A percentile compares a stretch with the other conserved stretches of the same genome.
phyloP scores from a whole-genome alignment of 495 filamentous ascomycete genomes.

The Penicillium roqueforti region DNA sequence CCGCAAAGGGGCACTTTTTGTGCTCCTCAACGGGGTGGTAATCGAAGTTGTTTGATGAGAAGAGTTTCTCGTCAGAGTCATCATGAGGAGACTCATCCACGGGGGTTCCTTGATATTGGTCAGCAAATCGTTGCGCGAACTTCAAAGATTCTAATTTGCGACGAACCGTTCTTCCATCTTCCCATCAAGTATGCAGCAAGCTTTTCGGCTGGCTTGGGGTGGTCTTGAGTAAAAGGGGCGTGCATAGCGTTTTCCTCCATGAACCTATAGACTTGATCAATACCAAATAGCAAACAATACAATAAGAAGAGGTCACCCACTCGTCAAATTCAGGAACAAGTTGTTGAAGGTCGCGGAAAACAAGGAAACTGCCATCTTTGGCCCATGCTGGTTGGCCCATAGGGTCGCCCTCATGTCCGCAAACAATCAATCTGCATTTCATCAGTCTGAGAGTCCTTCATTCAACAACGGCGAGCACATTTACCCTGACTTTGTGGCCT shows the following conservation, averaged over 20 bases:
- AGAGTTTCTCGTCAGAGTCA: slow-evolving; percentile 26
- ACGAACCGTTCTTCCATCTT: slow-evolving; percentile 35
- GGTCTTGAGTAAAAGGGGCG: slow-evolving; percentile 1
- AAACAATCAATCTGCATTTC: slow-evolving; percentile 12
- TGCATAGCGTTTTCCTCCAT: slow-evolving; percentile 7
- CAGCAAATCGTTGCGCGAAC: not conserved
- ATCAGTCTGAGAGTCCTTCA: not conserved
- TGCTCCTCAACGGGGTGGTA: slow-evolving; percentile 16
- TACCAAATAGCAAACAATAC: not conserved
- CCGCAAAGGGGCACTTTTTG: slow-evolving; percentile 30
- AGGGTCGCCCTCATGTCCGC: slow-evolving; percentile 12
- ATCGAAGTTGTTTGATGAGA: slow-evolving; percentile 28
- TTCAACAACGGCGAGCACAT: not conserved
- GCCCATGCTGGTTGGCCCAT: slow-evolving; percentile 26
- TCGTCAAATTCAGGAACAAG: slow-evolving; percentile 30
- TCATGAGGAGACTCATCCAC: slow-evolving; percentile 10
- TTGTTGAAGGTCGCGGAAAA: slow-evolving; percentile 34
- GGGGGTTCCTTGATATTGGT: slow-evolving; percentile 3
- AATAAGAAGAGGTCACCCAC: slow-evolving; percentile 3
- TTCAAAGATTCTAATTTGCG: not conserved
- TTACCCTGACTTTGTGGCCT: slow-evolving; percentile 22
- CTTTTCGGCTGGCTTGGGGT: slow-evolving; percentile 16
- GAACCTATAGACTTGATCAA: slow-evolving; percentile 14
- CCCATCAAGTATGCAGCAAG: slow-evolving; percentile 35
- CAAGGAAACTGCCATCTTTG: slow-evolving; percentile 36